Evolutionary conservation across 2,329 filamentous ascomycete genomes (phyloP).

Genomic region (Cladosporium sp.): DNA sequence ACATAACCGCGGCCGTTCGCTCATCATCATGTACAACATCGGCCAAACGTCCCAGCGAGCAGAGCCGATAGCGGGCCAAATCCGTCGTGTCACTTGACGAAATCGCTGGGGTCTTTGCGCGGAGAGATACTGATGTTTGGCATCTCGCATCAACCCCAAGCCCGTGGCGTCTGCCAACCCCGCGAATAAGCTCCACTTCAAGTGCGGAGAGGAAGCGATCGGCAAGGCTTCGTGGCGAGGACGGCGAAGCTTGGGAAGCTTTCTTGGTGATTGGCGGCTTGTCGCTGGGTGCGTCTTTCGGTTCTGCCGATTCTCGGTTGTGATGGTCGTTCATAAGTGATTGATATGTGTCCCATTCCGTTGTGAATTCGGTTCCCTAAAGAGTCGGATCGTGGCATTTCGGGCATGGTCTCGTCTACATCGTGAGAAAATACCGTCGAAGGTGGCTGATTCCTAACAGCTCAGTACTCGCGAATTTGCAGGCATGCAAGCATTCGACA

Average conservation of each 20-base stretch:
- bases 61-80: constrained; percentile 8
- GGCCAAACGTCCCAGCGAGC: constrained; percentile 14
- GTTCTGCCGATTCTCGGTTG: background rate
- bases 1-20: constrained; percentile 11
- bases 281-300: background rate
- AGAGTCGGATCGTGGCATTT: background rate
- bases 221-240: constrained; percentile 13
- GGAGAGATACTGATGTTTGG: background rate
- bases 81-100: background rate
- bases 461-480: background rate
- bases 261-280: constrained; percentile 17
- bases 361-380: background rate
- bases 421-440: background rate
- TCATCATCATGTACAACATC: constrained; percentile 9
- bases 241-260: constrained; percentile 13
- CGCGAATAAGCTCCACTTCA: constrained; percentile 12
- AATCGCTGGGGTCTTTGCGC: background rate
- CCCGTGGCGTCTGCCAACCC: constrained; percentile 5
- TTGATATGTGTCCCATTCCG: background rate
- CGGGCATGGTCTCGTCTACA: background rate
- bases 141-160: constrained; percentile 10
- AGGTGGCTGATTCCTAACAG: background rate
- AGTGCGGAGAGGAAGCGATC: constrained; percentile 10
- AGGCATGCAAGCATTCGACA: background rate
- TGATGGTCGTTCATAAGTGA: background rate